Conservation (phyloP, 2,329 filamentous ascomycete genomes). For the Alternaria sp. region DNA sequence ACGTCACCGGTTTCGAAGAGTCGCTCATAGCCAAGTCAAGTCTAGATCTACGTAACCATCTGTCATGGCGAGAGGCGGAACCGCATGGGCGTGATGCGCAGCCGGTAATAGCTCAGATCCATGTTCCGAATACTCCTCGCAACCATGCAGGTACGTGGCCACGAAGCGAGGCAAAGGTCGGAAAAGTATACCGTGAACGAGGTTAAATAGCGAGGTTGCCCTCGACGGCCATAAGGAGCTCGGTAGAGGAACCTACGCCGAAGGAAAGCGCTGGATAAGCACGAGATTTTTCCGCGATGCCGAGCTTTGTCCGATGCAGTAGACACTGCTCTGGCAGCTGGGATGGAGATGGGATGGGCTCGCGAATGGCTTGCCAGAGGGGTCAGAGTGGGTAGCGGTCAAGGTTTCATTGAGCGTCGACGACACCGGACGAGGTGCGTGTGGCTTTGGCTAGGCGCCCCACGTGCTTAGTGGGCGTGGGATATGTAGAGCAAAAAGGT, state of each 20-base stretch:
- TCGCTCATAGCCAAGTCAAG: neutral
- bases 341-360: conserved; percentile 26
- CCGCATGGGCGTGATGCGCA: neutral
- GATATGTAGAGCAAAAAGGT: conserved; percentile 21
- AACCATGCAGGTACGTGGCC: conserved; percentile 15
- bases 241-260: conserved; percentile 23
- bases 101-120: neutral
- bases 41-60: neutral
- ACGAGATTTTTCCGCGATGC: conserved; percentile 24
- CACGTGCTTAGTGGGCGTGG: conserved; percentile 26
- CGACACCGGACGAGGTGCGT: neutral
- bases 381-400: conserved; percentile 1
- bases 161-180: conserved; percentile 10
- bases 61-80: neutral
- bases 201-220: conserved; percentile 4
- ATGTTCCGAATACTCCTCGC: conserved; percentile 5
- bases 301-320: conserved; percentile 24
- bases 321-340: neutral
- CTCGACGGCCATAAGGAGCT: conserved; percentile 9
- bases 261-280: conserved; percentile 32
- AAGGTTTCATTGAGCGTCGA: conserved; percentile 2
- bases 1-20: neutral
- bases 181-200: conserved; percentile 10
- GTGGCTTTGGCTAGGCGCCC: conserved; percentile 19
- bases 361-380: conserved; percentile 8